Evolutionary conservation across 148 eudicot species (phyloP).

Genomic region (Gaultheria prostrata): DNA sequence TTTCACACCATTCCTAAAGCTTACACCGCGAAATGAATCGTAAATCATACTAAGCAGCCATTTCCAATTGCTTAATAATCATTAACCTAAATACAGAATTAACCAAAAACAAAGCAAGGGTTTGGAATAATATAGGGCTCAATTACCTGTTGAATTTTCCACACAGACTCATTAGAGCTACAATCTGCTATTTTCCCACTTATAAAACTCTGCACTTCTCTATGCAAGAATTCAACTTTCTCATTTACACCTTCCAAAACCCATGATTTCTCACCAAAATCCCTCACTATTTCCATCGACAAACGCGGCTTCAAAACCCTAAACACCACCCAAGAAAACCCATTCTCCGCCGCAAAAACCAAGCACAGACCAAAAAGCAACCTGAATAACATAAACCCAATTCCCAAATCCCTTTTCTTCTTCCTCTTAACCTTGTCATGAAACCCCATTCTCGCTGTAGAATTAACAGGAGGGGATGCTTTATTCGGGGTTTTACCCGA

Average conservation of each 20-base stretch:
- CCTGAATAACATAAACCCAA: constrained; percentile 27
- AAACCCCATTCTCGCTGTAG: constrained; percentile 21
- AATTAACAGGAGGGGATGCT: constrained; percentile 23
- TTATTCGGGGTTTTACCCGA: neutral
- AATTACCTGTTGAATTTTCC: constrained; percentile 63
- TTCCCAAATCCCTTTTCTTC: constrained; percentile 37
- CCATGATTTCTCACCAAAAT: constrained; percentile 31
- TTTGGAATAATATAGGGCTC: neutral
- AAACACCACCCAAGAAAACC: constrained; percentile 42
- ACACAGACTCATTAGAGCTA: constrained; percentile 34
- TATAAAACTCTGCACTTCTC: constrained; percentile 32
- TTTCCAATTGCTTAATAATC: neutral
- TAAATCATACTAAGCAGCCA: neutral
- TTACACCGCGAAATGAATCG: neutral
- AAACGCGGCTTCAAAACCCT: constrained; percentile 40
- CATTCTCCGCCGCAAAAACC: constrained; percentile 34
- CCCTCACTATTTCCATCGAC: constrained; percentile 32
- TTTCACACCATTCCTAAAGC: neutral
- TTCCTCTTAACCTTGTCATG: constrained; percentile 19
- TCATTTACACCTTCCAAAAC: constrained; percentile 35
- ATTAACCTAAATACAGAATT: neutral
- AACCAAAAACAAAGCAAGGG: neutral
- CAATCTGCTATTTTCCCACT: constrained; percentile 36
- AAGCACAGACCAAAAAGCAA: constrained; percentile 29
- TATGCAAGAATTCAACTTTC: constrained; percentile 40